Conservation (phyloP, 805 yeast genomes). For the Yamadazyma paraphyllophila region DNA sequence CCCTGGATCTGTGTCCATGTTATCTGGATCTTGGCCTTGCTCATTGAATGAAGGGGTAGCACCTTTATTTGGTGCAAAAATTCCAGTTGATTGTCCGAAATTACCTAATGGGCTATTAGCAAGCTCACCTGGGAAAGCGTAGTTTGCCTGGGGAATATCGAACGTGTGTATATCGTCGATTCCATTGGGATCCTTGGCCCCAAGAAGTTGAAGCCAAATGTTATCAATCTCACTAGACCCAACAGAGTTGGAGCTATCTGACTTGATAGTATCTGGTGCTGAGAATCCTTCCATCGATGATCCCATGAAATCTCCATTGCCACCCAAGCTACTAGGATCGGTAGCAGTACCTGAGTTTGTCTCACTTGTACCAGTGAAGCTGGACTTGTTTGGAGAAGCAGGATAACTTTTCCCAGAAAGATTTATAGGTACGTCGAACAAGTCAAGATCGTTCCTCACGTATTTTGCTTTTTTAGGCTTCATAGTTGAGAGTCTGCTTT, state of each 20-base stretch:
- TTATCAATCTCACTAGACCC: conserved; percentile 1
- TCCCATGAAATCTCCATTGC: neutral
- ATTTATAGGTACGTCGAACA: neutral
- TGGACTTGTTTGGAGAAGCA: neutral
- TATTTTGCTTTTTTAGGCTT: neutral
- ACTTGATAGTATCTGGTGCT: neutral
- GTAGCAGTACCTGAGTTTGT: neutral
- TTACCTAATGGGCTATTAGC: neutral
- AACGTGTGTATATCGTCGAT: neutral
- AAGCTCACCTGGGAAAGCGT: neutral
- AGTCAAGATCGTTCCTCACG: conserved; percentile 1
- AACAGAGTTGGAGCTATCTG: neutral
- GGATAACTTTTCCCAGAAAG: neutral
- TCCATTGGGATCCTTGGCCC: neutral
- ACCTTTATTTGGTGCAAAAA: neutral
- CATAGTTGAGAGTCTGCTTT: neutral
- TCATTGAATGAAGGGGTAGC: neutral
- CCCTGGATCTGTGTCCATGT: neutral
- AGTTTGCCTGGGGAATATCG: conserved; percentile 4
- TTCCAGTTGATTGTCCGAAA: neutral
- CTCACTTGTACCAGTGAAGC: neutral
- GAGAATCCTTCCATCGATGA: neutral
- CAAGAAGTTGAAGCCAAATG: conserved; percentile 8
- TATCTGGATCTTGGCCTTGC: neutral
- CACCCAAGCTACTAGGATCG: neutral